These are phyloP conservation scores for Datura wrightii DNA, from an alignment of 257 asterid genomes.

Conservation along the genomic window DNA sequence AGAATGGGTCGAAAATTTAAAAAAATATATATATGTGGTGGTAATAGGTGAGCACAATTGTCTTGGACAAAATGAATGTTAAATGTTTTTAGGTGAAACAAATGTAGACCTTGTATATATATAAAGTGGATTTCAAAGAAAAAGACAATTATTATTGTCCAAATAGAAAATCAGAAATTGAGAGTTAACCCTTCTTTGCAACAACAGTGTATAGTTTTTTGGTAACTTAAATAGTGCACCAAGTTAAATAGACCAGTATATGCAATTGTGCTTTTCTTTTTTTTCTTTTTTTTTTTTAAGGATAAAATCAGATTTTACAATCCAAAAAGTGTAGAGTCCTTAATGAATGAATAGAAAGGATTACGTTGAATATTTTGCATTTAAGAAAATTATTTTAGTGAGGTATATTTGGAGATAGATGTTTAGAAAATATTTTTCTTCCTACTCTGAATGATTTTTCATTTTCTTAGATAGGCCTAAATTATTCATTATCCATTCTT, in stretches of 20 bases:
- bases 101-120: neutral
- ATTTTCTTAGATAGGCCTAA: no score
- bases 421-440: neutral
- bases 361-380: neutral
- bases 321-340: neutral
- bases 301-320: neutral
- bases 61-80: slow-evolving; percentile 14
- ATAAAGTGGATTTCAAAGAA: neutral
- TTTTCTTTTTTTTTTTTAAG: rapidly evolving
- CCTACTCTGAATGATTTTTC: no score
- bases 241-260: neutral
- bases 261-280: neutral
- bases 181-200: neutral
- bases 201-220: neutral
- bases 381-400: neutral
- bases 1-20: no score
- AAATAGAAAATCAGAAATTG: neutral
- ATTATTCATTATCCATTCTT: no score
- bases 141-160: neutral
- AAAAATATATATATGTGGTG: neutral
- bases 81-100: neutral
- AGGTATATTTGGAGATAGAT: neutral
- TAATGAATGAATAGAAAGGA: neutral
- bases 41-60: neutral
- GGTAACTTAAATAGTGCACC: neutral